phyloP scores from a whole-genome alignment of 805 yeast species.

The Candida coquimbonensis region DNA sequence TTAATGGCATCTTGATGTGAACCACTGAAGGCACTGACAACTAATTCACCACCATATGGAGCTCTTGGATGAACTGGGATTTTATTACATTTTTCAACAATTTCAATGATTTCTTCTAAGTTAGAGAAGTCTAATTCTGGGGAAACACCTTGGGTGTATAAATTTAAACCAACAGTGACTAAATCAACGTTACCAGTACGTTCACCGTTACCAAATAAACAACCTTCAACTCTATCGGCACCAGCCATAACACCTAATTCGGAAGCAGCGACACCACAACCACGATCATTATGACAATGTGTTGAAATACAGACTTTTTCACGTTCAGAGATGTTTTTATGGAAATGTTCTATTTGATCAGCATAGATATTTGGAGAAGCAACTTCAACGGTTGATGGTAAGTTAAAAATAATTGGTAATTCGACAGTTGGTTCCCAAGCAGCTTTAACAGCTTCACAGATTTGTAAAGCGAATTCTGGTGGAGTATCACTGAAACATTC shows the following conservation, averaged over 20 bases:
- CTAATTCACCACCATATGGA: slow-evolving; percentile 75
- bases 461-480: slow-evolving; percentile 63
- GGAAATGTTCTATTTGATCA: slow-evolving; percentile 73
- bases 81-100: slow-evolving; percentile 72
- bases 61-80: slow-evolving; percentile 70
- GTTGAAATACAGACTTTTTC: slow-evolving; percentile 65
- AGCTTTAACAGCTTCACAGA: slow-evolving; percentile 72
- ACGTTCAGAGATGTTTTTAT: slow-evolving; percentile 59
- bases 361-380: slow-evolving; percentile 72
- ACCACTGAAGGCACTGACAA: slow-evolving; percentile 74
- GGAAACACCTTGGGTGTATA: slow-evolving; percentile 72
- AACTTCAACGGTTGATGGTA: slow-evolving; percentile 79
- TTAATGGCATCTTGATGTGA: slow-evolving; percentile 68
- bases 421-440: slow-evolving; percentile 78
- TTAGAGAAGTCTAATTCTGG: slow-evolving; percentile 71
- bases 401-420: slow-evolving; percentile 67
- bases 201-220: slow-evolving; percentile 79
- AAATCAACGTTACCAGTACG: slow-evolving; percentile 80
- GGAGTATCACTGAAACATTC: slow-evolving; percentile 75
- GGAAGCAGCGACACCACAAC: slow-evolving; percentile 79
- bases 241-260: slow-evolving; percentile 77
- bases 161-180: slow-evolving; percentile 65
- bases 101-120: slow-evolving; percentile 55
- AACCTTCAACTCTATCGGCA: slow-evolving; percentile 80
- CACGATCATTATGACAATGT: slow-evolving; percentile 76